Evolutionary conservation across 202 grass and related monocot species (phyloP).

Genomic region (Bolboschoenoplectus hybrid): DNA sequence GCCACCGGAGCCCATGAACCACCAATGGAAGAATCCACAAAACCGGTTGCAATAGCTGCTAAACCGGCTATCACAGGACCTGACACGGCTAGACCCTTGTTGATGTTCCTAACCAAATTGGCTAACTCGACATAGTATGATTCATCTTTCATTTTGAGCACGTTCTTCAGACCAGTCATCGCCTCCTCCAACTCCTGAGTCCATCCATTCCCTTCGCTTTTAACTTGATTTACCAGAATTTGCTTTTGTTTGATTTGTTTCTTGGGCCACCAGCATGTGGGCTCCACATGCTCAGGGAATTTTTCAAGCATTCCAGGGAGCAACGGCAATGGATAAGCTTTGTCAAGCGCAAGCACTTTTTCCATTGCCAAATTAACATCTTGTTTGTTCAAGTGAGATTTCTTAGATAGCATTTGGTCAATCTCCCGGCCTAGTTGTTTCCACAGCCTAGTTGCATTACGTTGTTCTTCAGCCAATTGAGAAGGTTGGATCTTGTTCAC

Average conservation of each 20-base stretch:
- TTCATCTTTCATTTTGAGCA: conserved; percentile 59
- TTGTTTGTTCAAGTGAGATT: background rate
- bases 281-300: conserved; percentile 55
- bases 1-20: conserved; percentile 36
- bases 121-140: conserved; percentile 37
- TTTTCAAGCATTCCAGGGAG: conserved; percentile 72
- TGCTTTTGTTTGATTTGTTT: background rate
- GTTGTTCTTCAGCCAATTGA: conserved; percentile 81
- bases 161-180: conserved; percentile 52
- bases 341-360: conserved; percentile 64
- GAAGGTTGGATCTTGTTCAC: conserved; percentile 72
- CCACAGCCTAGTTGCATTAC: conserved; percentile 63
- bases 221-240: background rate
- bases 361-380: conserved; percentile 49
- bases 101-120: conserved; percentile 36
- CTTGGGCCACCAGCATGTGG: conserved; percentile 63
- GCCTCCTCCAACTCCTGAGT: conserved; percentile 61
- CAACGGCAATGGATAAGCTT: conserved; percentile 65
- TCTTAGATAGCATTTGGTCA: conserved; percentile 16
- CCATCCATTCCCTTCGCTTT: conserved; percentile 55
- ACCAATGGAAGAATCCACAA: conserved; percentile 30
- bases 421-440: conserved; percentile 55
- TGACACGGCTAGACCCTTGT: conserved; percentile 49
- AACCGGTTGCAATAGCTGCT: conserved; percentile 46
- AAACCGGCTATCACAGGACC: conserved; percentile 45